A percentile compares a stretch with the other conserved stretches of the same genome.
Conservation (phyloP, 2,329 filamentous ascomycete genomes). For the Alternaria ventricosa region DNA sequence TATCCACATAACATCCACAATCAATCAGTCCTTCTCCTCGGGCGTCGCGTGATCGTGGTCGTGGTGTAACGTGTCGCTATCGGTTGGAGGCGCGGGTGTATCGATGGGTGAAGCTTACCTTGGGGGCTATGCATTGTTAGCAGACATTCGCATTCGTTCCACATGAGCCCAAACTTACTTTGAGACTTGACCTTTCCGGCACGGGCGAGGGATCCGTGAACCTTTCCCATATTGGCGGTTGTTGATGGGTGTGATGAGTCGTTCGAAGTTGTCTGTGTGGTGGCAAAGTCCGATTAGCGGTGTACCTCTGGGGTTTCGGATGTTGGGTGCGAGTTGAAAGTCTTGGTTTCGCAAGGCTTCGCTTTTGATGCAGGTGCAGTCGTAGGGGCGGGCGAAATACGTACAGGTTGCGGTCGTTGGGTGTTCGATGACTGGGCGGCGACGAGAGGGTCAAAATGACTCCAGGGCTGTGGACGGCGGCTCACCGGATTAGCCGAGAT, state of each 20-base stretch:
- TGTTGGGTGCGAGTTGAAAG: background rate
- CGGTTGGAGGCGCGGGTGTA: background rate
- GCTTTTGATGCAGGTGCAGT: background rate
- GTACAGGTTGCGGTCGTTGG: constrained; percentile 44
- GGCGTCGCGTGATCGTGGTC: background rate
- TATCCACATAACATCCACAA: background rate
- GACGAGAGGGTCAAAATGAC: constrained; percentile 25
- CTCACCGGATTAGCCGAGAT: constrained; percentile 29
- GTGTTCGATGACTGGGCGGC: constrained; percentile 42
- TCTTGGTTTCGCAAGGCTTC: constrained; percentile 12
- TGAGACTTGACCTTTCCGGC: constrained; percentile 92
- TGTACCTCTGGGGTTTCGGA: constrained; percentile 9
- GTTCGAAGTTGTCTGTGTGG: constrained; percentile 38
- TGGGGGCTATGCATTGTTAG: constrained; percentile 32
- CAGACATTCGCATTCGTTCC: constrained; percentile 1
- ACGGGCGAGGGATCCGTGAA: constrained; percentile 93
- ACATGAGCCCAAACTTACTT: constrained; percentile 27
- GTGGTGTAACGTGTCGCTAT: background rate
- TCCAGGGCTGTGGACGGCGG: constrained; percentile 12
- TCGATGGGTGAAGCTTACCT: constrained; percentile 27
- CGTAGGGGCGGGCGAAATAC: constrained; percentile 27
- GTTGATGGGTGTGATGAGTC: constrained; percentile 35
- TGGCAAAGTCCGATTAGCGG: constrained; percentile 39
- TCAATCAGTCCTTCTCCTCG: background rate
- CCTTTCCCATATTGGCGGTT: constrained; percentile 81